These are phyloP conservation scores for Hygrocybe coccinea DNA, from an alignment of 768 basidiomycete genomes.

Conservation along the genomic window DNA sequence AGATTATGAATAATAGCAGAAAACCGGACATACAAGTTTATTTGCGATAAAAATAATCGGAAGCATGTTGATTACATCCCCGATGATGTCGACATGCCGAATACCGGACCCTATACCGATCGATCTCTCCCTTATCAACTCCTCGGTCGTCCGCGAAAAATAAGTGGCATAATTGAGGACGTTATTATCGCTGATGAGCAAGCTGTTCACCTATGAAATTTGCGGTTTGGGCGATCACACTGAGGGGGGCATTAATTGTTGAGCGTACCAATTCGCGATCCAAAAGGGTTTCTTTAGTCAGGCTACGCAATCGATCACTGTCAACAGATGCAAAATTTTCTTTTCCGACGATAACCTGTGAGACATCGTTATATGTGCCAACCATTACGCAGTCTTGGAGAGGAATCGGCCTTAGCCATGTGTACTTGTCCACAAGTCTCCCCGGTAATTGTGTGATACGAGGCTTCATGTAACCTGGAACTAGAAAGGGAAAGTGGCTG, in stretches of 20 bases:
- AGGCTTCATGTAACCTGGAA: slow-evolving; percentile 47
- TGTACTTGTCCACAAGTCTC: slow-evolving; percentile 43
- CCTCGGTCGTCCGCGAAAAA: slow-evolving; percentile 31
- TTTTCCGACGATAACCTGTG: slow-evolving; percentile 29
- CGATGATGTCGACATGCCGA: slow-evolving; percentile 52
- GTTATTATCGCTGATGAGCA: slow-evolving; percentile 19
- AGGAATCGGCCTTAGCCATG: slow-evolving; percentile 49
- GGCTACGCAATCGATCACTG: slow-evolving; percentile 28
- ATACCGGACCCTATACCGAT: slow-evolving; percentile 26
- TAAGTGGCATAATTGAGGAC: slow-evolving; percentile 20
- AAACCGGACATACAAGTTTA: slow-evolving; percentile 43
- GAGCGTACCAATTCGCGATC: slow-evolving; percentile 19
- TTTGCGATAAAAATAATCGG: slow-evolving; percentile 59
- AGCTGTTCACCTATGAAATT: slow-evolving; percentile 12
- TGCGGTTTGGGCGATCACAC: neutral
- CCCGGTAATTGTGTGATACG: slow-evolving; percentile 32
- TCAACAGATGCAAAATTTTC: slow-evolving; percentile 31
- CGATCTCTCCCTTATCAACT: slow-evolving; percentile 34
- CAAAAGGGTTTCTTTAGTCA: slow-evolving; percentile 22
- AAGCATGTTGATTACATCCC: slow-evolving; percentile 60
- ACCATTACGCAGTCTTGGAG: slow-evolving; percentile 24
- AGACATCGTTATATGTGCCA: slow-evolving; percentile 31
- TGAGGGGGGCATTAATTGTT: neutral
- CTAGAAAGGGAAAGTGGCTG: slow-evolving; percentile 78
- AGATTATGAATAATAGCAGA: neutral